A percentile compares a stretch with the other conserved stretches of the same genome.
Conservation (phyloP, 192 early-diverging fungal species). For the Powellomyces hirtus region DNA sequence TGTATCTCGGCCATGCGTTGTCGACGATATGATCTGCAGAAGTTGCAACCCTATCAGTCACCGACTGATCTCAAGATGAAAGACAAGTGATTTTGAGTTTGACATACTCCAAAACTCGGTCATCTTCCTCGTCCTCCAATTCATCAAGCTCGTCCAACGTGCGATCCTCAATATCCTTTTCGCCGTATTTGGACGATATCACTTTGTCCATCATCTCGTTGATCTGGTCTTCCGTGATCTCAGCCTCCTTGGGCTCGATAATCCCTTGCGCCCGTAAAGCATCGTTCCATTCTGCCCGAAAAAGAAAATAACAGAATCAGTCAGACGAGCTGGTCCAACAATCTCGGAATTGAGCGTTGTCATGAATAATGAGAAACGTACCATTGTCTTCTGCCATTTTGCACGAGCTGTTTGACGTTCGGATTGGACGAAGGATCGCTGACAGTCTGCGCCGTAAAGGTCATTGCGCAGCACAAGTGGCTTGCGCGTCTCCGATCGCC, state of each 20-base stretch:
- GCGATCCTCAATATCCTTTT: slow-evolving; percentile 61
- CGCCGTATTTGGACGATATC: slow-evolving; percentile 57
- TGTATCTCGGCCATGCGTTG: slow-evolving; percentile 85
- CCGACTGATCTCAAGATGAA: slow-evolving; percentile 21
- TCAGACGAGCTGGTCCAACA: neutral
- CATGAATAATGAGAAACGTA: neutral
- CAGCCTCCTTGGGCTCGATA: slow-evolving; percentile 71
- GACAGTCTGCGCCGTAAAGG: no score
- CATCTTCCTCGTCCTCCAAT: slow-evolving; percentile 91
- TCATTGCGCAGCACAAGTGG: no score
- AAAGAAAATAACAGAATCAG: neutral
- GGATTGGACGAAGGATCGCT: no score
- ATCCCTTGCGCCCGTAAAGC: slow-evolving; percentile 90
- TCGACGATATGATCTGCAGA: slow-evolving; percentile 36
- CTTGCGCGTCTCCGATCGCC: no score
- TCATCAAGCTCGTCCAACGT: slow-evolving; percentile 69
- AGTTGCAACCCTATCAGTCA: neutral
- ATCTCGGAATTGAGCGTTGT: neutral
- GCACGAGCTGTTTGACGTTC: no score
- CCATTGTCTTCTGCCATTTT: slow-evolving; percentile 1
- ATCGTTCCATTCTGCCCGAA: slow-evolving; percentile 76
- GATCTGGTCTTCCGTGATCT: slow-evolving; percentile 72
- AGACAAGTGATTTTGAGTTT: slow-evolving; percentile 3
- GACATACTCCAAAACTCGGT: slow-evolving; percentile 75
- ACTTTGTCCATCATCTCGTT: slow-evolving; percentile 72